Percentiles rank a stretch among this genome's conserved stretches.
These are phyloP conservation scores for Tylopilus sp. DNA, from an alignment of 1,284 basidiomycete genomes.

Conservation along the genomic window DNA sequence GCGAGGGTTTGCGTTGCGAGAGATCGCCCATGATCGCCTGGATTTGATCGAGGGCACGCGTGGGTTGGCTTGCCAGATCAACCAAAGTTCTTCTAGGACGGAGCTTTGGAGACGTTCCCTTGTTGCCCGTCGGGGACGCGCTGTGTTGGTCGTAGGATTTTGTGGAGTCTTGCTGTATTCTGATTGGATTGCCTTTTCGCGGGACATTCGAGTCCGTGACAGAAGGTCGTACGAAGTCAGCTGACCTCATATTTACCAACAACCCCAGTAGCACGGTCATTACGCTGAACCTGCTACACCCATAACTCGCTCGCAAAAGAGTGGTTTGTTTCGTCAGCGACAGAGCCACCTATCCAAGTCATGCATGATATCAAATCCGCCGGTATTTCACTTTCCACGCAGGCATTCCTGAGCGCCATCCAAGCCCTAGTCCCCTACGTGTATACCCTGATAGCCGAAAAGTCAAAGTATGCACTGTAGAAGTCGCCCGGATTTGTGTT, in stretches of 20 bases:
- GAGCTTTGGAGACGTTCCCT: constrained; percentile 16
- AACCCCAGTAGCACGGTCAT: no score
- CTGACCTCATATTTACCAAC: constrained; percentile 8
- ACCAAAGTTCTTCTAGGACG: constrained; percentile 28
- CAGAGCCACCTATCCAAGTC: neutral
- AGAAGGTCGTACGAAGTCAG: constrained; percentile 6
- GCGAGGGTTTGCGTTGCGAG: constrained; percentile 19
- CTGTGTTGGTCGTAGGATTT: neutral
- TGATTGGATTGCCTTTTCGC: constrained; percentile 4
- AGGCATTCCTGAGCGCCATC: neutral
- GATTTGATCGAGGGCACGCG: constrained; percentile 31
- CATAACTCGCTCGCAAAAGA: no score
- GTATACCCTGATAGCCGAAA: constrained; percentile 49
- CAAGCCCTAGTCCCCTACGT: constrained; percentile 9
- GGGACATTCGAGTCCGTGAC: constrained; percentile 14
- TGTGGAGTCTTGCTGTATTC: neutral
- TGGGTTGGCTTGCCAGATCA: constrained; percentile 28
- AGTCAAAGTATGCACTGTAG: constrained; percentile 49
- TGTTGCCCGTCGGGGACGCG: constrained; percentile 4
- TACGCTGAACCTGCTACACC: no score
- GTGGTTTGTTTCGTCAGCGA: constrained; percentile 1
- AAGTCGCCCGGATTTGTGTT: constrained; percentile 43
- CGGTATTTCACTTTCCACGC: constrained; percentile 6
- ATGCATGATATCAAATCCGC: constrained; percentile 13
- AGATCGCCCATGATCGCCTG: constrained; percentile 26